Percentiles rank a stretch among this genome's conserved stretches.
Evolutionary conservation across 306 rosid genomes (phyloP).

Genomic region (Ochetophila trinervis): DNA sequence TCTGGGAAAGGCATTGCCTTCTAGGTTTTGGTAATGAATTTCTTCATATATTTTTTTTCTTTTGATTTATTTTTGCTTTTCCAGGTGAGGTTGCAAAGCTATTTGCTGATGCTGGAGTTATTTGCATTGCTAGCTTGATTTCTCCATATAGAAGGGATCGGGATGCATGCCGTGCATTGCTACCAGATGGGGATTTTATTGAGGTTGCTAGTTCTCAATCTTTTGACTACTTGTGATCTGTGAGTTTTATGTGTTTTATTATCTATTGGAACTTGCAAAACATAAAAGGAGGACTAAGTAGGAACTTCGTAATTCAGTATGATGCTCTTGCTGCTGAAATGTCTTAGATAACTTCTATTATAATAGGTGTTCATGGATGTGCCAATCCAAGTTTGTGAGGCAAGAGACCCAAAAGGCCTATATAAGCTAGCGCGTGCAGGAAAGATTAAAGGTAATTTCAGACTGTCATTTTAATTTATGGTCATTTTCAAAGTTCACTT

Average conservation of each 20-base stretch:
- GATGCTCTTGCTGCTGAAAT: not conserved
- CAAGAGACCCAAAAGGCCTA: slow-evolving; percentile 80
- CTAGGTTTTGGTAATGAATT: not conserved
- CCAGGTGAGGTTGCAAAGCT: slow-evolving; percentile 97
- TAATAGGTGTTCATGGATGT: slow-evolving; percentile 85
- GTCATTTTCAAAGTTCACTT: not conserved
- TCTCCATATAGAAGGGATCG: slow-evolving; percentile 86
- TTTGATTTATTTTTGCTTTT: not conserved
- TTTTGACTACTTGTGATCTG: not conserved
- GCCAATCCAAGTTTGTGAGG: slow-evolving; percentile 84
- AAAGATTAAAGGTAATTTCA: slow-evolving; percentile 55
- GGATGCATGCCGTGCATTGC: slow-evolving; percentile 76
- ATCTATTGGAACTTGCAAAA: not conserved
- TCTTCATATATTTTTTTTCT: not conserved
- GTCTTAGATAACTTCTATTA: slow-evolving; percentile 15
- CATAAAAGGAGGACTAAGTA: not conserved
- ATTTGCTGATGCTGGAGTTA: slow-evolving; percentile 88
- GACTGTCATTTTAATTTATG: slow-evolving; percentile 1
- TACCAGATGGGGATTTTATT: slow-evolving; percentile 78
- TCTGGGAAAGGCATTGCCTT: not conserved
- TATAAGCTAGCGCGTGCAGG: slow-evolving; percentile 79
- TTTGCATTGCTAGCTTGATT: slow-evolving; percentile 83
- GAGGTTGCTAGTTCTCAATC: slow-evolving; percentile 51
- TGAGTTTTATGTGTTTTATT: not conserved
- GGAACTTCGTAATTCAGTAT: not conserved